Evolutionary conservation across 2,329 filamentous ascomycete genomes (phyloP).

Genomic region (Calonectria crousiana): DNA sequence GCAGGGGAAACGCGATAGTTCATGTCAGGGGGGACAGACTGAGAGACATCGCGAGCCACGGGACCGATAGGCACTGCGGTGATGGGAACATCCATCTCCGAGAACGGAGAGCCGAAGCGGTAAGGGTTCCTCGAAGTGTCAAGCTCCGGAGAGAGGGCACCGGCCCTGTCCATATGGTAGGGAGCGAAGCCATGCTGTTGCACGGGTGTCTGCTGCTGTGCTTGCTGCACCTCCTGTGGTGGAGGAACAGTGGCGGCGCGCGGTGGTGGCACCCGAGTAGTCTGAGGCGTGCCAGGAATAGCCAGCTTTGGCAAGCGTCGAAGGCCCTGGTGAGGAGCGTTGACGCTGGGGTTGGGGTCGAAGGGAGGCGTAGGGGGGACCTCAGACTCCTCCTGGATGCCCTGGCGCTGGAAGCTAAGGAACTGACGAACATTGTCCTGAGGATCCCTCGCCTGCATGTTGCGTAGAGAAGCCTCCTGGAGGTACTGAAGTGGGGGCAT

Average conservation of each 20-base stretch:
- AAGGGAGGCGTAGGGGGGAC: conserved; percentile 79
- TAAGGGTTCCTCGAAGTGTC: conserved; percentile 72
- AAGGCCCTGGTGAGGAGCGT: conserved; percentile 66
- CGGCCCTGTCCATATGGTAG: conserved; percentile 64
- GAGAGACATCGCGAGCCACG: conserved; percentile 81
- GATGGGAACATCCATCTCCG: conserved; percentile 89
- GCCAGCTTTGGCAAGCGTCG: conserved; percentile 72
- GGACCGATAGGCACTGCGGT: conserved; percentile 79
- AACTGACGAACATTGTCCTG: conserved; percentile 96
- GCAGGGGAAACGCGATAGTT: conserved; percentile 70
- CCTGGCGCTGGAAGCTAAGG: conserved; percentile 79
- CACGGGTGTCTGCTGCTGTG: conserved; percentile 35
- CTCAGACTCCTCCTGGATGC: conserved; percentile 63
- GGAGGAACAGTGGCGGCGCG: conserved; percentile 47
- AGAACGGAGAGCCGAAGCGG: conserved; percentile 87
- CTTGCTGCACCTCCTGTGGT: conserved; percentile 41
- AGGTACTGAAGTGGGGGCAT: conserved; percentile 76
- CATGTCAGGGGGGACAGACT: conserved; percentile 96
- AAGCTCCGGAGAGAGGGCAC: conserved; percentile 67
- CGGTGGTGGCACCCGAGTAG: conserved; percentile 43
- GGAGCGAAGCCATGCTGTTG: conserved; percentile 56
- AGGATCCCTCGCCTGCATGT: conserved; percentile 79
- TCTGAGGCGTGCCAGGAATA: conserved; percentile 61
- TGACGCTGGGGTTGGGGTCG: conserved; percentile 67
- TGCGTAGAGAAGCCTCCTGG: conserved; percentile 79